A percentile compares a stretch with the other conserved stretches of the same genome.
Conservation (phyloP, 2,329 filamentous ascomycete species). For the Talaromyces funiculosus region DNA sequence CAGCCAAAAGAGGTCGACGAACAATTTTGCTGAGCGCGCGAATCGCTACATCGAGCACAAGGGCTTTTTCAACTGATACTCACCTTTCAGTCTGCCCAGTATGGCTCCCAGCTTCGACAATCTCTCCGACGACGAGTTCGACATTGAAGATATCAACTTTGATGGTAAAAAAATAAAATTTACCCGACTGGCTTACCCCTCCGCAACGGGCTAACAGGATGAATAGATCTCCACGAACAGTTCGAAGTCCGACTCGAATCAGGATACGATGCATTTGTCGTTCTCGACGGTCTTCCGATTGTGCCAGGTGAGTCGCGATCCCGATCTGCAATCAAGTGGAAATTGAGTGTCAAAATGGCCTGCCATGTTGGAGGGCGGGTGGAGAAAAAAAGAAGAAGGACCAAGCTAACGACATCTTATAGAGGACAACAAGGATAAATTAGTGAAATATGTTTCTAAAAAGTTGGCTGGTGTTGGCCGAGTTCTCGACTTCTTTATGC, state of each 20-base stretch:
- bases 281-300: constrained; percentile 86
- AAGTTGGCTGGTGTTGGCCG: constrained; percentile 83
- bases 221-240: constrained; percentile 75
- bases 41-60: constrained; percentile 6
- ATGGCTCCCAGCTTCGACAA: constrained; percentile 95
- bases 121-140: constrained; percentile 82
- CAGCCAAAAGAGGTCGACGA: constrained; percentile 4
- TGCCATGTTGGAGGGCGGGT: neutral
- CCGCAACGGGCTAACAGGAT: constrained; percentile 19
- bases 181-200: constrained; percentile 21
- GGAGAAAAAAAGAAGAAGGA: neutral
- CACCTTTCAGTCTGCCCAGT: constrained; percentile 40
- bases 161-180: constrained; percentile 46
- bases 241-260: constrained; percentile 95
- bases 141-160: constrained; percentile 91
- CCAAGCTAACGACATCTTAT: neutral
- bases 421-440: constrained; percentile 86
- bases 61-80: constrained; percentile 18
- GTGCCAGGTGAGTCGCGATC: constrained; percentile 44
- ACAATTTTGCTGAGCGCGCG: constrained; percentile 2
- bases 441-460: constrained; percentile 92
- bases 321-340: neutral
- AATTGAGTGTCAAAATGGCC: neutral
- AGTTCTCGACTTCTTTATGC: constrained; percentile 91
- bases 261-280: constrained; percentile 92